phyloP scores from a whole-genome alignment of 2,329 filamentous ascomycete species.

The Amauroascus verrucosus region DNA sequence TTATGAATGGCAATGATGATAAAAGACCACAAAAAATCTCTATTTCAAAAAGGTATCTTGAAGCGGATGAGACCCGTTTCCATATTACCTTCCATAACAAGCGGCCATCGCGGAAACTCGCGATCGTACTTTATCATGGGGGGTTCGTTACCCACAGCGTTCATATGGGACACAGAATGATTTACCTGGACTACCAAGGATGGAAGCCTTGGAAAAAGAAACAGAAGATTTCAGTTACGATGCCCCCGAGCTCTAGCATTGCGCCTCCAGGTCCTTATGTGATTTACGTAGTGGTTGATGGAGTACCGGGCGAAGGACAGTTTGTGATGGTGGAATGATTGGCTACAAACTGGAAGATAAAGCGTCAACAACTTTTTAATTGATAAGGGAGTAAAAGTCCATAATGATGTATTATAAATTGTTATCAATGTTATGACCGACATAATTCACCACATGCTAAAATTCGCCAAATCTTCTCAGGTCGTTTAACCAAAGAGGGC shows the following conservation, averaged over 20 bases:
- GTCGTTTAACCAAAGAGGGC: too few species aligned
- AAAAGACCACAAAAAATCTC: slow-evolving; percentile 41
- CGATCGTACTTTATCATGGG: slow-evolving; percentile 46
- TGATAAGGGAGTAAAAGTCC: too few species aligned
- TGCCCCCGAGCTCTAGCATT: slow-evolving; percentile 47
- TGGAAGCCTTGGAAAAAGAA: slow-evolving; percentile 37
- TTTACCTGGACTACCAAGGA: slow-evolving; percentile 43
- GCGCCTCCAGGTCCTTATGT: slow-evolving; percentile 52
- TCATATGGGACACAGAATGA: slow-evolving; percentile 53
- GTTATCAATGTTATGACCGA: too few species aligned
- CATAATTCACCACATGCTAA: too few species aligned
- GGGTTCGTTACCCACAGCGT: slow-evolving; percentile 52
- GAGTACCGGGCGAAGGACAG: slow-evolving; percentile 44
- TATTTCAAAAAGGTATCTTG: slow-evolving; percentile 38
- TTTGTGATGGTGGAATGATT: slow-evolving; percentile 34
- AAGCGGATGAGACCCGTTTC: slow-evolving; percentile 38
- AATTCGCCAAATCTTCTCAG: too few species aligned
- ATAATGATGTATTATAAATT: too few species aligned
- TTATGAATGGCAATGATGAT: slow-evolving; percentile 42
- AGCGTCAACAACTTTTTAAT: too few species aligned
- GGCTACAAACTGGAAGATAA: neutral
- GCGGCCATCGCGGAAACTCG: slow-evolving; percentile 37
- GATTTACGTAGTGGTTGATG: slow-evolving; percentile 49
- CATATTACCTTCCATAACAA: slow-evolving; percentile 31
- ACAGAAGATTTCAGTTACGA: slow-evolving; percentile 40